Percentiles rank a stretch among this genome's conserved stretches.
phyloP scores from a whole-genome alignment of 2,329 filamentous ascomycete species.

The Ambrosiella beaveri region DNA sequence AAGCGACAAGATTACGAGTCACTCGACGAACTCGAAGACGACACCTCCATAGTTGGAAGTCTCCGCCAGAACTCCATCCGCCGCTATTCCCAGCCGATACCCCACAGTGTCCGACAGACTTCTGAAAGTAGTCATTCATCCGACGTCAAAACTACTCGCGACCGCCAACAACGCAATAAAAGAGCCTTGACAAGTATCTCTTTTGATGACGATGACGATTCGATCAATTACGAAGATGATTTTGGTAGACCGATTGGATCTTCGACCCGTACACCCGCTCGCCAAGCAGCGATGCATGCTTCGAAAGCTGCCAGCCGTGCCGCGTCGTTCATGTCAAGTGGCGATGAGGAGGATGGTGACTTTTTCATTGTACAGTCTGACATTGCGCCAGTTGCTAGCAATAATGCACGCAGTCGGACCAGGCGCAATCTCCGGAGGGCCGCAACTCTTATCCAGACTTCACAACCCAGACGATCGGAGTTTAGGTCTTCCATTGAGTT shows the following conservation, averaged over 20 bases:
- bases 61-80: not conserved
- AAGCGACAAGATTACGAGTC: not conserved
- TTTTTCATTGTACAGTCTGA: slow-evolving; percentile 24
- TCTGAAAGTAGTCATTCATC: not conserved
- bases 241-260: not conserved
- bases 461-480: not conserved
- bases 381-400: slow-evolving; percentile 14
- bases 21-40: not conserved
- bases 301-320: slow-evolving; percentile 1
- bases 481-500: slow-evolving; percentile 27
- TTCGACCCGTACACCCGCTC: not conserved
- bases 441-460: not conserved
- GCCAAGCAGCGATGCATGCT: not conserved
- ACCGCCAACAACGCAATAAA: not conserved
- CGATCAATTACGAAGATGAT: not conserved
- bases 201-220: not conserved
- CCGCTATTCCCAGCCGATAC: not conserved
- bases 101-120: not conserved
- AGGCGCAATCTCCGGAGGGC: not conserved
- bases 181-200: not conserved
- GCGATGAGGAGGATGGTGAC: slow-evolving; percentile 21
- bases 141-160: not conserved
- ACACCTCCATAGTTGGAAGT: not conserved
- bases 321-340: slow-evolving; percentile 12
- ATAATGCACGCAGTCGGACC: not conserved